Base-by-base conservation (phyloP, 257 asterid species). In the Rauvolfia tetraphylla region DNA sequence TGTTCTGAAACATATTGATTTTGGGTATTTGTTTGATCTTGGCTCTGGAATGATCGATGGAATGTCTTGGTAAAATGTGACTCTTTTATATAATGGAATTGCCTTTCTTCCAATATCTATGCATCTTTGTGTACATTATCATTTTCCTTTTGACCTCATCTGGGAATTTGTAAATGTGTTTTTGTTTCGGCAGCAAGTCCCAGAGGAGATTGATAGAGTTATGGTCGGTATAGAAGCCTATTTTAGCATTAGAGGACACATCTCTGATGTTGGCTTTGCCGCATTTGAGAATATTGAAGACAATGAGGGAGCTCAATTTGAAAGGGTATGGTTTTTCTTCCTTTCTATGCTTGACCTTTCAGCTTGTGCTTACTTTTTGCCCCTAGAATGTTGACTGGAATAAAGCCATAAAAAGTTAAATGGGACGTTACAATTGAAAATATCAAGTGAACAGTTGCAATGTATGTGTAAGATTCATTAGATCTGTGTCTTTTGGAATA, bases 131-230 rank as follows among this genome's bases (percentile, higher is more conserved):
- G 23, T 73, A 9, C 12, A 33, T 53, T n/a, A 25, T 33, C 51
- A 7, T 36, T 59, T 51, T 68, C 53, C 41, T 61, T 73, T 73
- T 49, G 48, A 59, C 25, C 31, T 71, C 14, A 54, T 75, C 62
- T 71, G 59, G 66, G 63, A 77, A 69, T 75, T 33, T 63, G 77
- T 46, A 44, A 36, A 78, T 79, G 51, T 79, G 74, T 67, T 84
- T 38, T 62, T 78, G 59, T 58, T 76, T 85, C 31, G 78, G 51
- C 92, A 95, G 99, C 99, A 95, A 95, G 92, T 91, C 69, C 97
- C 99, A 6, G 99, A 95, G 87, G 99, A 95, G 89, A 86, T 93
- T 25, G 98, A 95, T 62, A 89, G 98, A 84, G 91, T 95, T 77
- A 87, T 95, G 98, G 92, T 90, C 77, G 97, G 96, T 42, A 86